Evolutionary conservation across 768 basidiomycete species (phyloP), one percentile per base, ranked within the genome.

Genomic region (Gautieria morchelliformis): DNA sequence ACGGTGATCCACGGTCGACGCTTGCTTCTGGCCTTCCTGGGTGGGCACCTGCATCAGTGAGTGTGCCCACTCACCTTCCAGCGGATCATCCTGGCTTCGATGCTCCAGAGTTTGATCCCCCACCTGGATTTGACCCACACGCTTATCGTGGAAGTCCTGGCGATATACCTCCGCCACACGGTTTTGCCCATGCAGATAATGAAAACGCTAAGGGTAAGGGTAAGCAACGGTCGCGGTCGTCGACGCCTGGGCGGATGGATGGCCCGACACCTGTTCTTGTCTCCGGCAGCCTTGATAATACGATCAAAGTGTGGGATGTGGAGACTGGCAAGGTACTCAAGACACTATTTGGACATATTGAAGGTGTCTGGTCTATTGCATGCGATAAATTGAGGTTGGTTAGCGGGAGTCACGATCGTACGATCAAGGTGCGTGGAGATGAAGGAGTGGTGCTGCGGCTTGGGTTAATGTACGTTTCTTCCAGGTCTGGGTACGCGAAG

Each of bases 331-430:
- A 85, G 64, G 77, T 84, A 22, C 73, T 80, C 49, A 76, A 81
- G 65, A 97, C 96, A 42, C 78, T 94, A 60, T 99, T 99, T 68
- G 96, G 94, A 1, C 94, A 97, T 69, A 93, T 98, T 64, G 96
- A 99, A 67, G 96, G 96, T 54, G 93, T 99, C 17, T 99, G 96
- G 96, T 85, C 84, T 3, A 88, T 98, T 32, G 93, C 92, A 22
- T 84, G 87, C 62, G 93, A 99, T 69, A 88, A 92, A 66, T 76
- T 98, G 65, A 77, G 95, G 53, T 74, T 99, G 50, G 93, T 93
- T 24, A 93, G 89, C 53, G 94, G 84, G 7, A 94, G 92, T 65
- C 95, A 98, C 67, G 93, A 96, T 71, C 81, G 92, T 30, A 96
- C 93, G n/a, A 88, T 96, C 75, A 96, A 96, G 83, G 93, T 92